These are phyloP conservation scores for Hypoxylon sp. DNA, from an alignment of 2,329 filamentous ascomycete genomes.

Conservation along the genomic window DNA sequence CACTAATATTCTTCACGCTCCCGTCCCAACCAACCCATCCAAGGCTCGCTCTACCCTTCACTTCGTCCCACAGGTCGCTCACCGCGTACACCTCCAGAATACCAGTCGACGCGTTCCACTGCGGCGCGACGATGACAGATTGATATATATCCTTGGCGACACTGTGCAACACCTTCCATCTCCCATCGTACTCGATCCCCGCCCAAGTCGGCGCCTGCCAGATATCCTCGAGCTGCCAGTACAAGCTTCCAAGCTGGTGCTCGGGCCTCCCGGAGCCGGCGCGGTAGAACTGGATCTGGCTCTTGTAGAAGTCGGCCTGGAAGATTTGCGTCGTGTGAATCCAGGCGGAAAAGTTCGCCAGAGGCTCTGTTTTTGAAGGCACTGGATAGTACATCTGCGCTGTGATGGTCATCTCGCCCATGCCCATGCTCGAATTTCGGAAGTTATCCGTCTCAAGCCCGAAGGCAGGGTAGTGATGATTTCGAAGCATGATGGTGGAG, in stretches of 20 bases:
- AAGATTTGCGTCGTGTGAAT: conserved; percentile 74
- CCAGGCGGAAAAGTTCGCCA: conserved; percentile 74
- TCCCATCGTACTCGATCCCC: conserved; percentile 72
- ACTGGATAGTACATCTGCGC: conserved; percentile 70
- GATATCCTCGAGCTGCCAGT: conserved; percentile 77
- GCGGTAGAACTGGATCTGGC: conserved; percentile 73
- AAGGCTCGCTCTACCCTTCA: conserved; percentile 62
- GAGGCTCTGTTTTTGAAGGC: conserved; percentile 65
- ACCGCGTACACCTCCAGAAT: conserved; percentile 69
- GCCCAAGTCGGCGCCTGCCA: conserved; percentile 77
- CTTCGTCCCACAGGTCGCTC: conserved; percentile 69
- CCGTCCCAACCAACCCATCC: conserved; percentile 67
- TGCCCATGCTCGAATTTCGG: conserved; percentile 60
- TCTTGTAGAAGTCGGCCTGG: conserved; percentile 74
- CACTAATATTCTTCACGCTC: conserved; percentile 43
- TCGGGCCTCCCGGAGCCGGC: conserved; percentile 70
- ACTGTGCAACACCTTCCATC: conserved; percentile 75
- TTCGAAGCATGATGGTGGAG: conserved; percentile 67
- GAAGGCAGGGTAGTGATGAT: conserved; percentile 71
- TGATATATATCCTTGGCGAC: conserved; percentile 70
- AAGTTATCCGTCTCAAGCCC: conserved; percentile 64
- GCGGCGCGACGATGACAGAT: conserved; percentile 71
- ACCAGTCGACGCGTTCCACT: conserved; percentile 66
- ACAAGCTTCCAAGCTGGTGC: conserved; percentile 71
- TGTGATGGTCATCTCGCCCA: conserved; percentile 72